A percentile compares a stretch with the other conserved stretches of the same genome.
These are phyloP conservation scores for Neurospora sp. DNA, from an alignment of 495 filamentous ascomycete species.

Conservation along the genomic window DNA sequence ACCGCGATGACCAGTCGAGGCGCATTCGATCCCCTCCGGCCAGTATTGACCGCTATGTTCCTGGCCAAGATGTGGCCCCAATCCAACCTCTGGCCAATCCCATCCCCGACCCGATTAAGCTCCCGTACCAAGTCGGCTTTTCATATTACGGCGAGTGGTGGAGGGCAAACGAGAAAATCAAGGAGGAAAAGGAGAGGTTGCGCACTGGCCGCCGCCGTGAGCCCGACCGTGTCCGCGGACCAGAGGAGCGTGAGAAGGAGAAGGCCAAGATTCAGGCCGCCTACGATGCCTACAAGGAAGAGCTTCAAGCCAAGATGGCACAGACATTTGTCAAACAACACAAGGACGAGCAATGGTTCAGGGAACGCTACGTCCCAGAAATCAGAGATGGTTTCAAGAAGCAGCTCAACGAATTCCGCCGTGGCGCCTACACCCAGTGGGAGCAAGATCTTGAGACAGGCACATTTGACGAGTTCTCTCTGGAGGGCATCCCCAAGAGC, in stretches of 20 bases:
- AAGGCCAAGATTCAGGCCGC: constrained; percentile 81
- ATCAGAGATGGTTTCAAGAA: constrained; percentile 57
- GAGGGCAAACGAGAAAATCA: constrained; percentile 72
- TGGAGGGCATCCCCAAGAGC: constrained; percentile 91
- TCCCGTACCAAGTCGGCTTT: constrained; percentile 92
- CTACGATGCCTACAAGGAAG: constrained; percentile 91
- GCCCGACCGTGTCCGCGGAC: constrained; percentile 58
- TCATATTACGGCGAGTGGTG: constrained; percentile 98
- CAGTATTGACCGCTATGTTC: constrained; percentile 92
- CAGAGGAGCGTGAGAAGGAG: constrained; percentile 83
- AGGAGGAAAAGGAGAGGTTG: constrained; percentile 73
- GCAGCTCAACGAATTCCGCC: constrained; percentile 65
- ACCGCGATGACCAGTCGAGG: constrained; percentile 39
- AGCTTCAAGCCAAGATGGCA: constrained; percentile 84
- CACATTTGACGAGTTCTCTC: constrained; percentile 83
- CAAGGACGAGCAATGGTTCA: constrained; percentile 95
- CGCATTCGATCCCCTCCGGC: constrained; percentile 51
- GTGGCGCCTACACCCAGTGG: constrained; percentile 70
- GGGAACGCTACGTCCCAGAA: constrained; percentile 83
- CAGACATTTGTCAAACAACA: constrained; percentile 80
- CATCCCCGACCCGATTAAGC: constrained; percentile 66
- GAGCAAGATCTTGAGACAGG: constrained; percentile 71
- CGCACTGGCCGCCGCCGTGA: constrained; percentile 65
- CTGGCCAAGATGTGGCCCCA: constrained; percentile 57
- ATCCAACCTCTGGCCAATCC: constrained; percentile 59